Conservation (phyloP, 2,329 filamentous ascomycete genomes). For the Fusarium verticillioides region DNA sequence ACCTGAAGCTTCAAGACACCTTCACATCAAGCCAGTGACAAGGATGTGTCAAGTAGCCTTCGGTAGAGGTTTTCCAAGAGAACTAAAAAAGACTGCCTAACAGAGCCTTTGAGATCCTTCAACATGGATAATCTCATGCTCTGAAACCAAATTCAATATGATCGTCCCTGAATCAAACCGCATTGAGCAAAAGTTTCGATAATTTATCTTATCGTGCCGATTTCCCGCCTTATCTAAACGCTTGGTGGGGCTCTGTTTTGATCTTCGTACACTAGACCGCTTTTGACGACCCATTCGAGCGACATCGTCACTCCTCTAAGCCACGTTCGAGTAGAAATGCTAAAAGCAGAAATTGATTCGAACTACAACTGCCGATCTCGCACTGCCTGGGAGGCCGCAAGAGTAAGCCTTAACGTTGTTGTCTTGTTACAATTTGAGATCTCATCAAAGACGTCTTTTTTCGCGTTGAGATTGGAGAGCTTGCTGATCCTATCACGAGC, state of each 20-base stretch:
- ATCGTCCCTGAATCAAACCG: not conserved
- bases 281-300: conserved; percentile 3
- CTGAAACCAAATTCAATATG: not conserved
- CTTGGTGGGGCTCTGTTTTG: not conserved
- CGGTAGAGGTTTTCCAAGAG: not conserved
- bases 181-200: not conserved
- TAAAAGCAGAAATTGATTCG: not conserved
- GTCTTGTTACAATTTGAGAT: not conserved
- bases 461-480: not conserved
- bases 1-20: not conserved
- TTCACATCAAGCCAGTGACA: not conserved
- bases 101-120: not conserved
- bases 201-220: not conserved
- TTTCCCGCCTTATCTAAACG: conserved; percentile 15
- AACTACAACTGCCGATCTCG: not conserved
- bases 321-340: conserved; percentile 3
- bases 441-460: not conserved
- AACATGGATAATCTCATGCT: not conserved
- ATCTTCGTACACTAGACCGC: not conserved
- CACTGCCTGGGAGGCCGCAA: conserved; percentile 7
- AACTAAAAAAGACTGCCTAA: not conserved
- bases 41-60: not conserved
- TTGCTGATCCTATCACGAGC: not conserved
- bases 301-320: conserved; percentile 2
- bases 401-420: not conserved